Conservation (phyloP, 2,329 filamentous ascomycete species). For the Stenocarpella maydis region DNA sequence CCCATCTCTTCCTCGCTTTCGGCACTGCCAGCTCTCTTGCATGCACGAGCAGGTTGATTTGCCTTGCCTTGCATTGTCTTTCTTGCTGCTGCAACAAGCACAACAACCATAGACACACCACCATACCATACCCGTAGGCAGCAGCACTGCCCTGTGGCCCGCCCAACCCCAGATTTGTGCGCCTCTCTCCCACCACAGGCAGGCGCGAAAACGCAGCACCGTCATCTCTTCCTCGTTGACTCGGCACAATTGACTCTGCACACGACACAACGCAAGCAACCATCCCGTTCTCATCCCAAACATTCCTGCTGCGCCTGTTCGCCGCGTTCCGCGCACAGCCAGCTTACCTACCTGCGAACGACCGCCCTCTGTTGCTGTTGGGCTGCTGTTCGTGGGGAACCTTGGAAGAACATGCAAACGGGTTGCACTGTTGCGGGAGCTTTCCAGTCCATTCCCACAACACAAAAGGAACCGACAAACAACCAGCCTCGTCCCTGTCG, state of each 20-base stretch:
- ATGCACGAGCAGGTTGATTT: neutral
- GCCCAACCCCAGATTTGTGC: constrained; percentile 19
- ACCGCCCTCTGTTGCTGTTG: neutral
- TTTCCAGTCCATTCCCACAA: neutral
- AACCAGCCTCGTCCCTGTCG: constrained; percentile 23
- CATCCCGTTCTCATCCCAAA: too few relatives aligned
- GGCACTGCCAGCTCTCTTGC: neutral
- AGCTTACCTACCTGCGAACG: neutral
- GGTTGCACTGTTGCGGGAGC: neutral
- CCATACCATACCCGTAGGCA: neutral
- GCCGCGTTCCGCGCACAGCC: neutral
- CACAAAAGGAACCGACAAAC: neutral
- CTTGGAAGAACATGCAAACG: too few relatives aligned
- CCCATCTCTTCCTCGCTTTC: neutral
- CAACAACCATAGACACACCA: neutral
- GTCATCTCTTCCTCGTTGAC: too few relatives aligned
- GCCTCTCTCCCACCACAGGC: neutral
- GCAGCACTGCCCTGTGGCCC: constrained; percentile 13
- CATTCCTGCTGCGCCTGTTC: constrained; percentile 3
- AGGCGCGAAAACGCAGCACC: constrained; percentile 16
- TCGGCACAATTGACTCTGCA: constrained; percentile 4
- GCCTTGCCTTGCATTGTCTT: neutral
- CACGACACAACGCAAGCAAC: neutral
- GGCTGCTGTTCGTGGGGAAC: constrained; percentile 10
- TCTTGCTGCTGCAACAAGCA: neutral